These are phyloP conservation scores for Tricholoma saponaceum DNA, from an alignment of 768 basidiomycete species.

Conservation along the genomic window DNA sequence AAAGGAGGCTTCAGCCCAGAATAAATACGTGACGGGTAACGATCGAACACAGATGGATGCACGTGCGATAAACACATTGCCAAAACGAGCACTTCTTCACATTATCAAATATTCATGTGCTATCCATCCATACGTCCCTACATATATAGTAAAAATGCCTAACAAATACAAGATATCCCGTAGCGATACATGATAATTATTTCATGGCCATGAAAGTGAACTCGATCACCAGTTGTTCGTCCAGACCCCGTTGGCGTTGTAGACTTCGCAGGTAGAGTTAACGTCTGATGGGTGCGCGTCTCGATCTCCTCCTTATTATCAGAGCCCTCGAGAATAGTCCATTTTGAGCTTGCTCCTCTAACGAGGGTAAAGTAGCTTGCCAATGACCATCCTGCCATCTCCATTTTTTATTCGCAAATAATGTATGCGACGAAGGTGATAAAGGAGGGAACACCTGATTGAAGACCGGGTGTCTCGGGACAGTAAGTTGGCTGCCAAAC, in stretches of 20 bases:
- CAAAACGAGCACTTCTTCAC: too few relatives aligned
- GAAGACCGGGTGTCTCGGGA: constrained; percentile 43
- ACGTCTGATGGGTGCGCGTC: constrained; percentile 3
- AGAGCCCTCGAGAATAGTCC: constrained; percentile 38
- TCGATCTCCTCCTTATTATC: constrained; percentile 9
- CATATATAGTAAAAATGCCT: neutral
- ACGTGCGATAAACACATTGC: too few relatives aligned
- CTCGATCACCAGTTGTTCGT: neutral
- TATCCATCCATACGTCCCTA: too few relatives aligned
- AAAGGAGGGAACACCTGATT: constrained; percentile 48
- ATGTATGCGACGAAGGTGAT: constrained; percentile 12
- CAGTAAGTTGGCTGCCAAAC: constrained; percentile 46
- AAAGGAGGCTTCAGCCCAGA: constrained; percentile 15
- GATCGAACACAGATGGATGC: too few relatives aligned
- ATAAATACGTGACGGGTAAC: neutral
- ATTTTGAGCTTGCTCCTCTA: constrained; percentile 40
- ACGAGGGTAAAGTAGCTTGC: constrained; percentile 42
- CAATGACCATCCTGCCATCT: constrained; percentile 51
- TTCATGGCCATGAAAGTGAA: neutral
- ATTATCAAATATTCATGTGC: too few relatives aligned
- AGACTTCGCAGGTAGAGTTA: neutral
- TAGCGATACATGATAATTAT: neutral
- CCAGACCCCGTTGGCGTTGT: neutral
- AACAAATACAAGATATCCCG: neutral
- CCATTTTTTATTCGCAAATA: constrained; percentile 37